Conservation (phyloP, 2,329 filamentous ascomycete genomes). For the Xylaria sp. region DNA sequence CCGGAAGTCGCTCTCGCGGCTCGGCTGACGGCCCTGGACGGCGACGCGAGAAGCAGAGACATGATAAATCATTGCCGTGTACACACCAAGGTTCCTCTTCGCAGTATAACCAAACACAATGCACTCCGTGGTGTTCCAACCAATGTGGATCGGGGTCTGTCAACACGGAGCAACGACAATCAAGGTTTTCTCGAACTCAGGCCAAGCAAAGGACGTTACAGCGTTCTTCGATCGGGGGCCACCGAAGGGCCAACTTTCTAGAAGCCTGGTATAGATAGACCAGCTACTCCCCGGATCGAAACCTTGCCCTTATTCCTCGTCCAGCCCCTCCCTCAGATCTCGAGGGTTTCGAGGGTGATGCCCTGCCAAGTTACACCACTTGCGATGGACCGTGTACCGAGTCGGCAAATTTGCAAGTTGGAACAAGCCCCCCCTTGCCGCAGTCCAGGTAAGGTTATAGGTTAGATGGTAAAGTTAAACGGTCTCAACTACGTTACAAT, state of each 20-base stretch:
- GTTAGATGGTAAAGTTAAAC: not conserved
- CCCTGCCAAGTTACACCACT: conserved; percentile 3
- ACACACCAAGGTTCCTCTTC: conserved; percentile 9
- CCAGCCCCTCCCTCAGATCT: conserved; percentile 6
- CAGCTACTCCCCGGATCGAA: not conserved
- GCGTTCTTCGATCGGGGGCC: conserved; percentile 10
- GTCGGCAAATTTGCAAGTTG: not conserved
- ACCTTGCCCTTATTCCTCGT: conserved; percentile 1
- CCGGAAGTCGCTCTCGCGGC: conserved; percentile 13
- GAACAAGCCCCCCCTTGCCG: not conserved
- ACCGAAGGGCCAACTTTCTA: conserved; percentile 7
- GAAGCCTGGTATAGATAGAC: not conserved
- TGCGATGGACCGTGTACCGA: not conserved
- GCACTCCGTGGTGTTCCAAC: conserved; percentile 18
- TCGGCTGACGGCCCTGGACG: conserved; percentile 30
- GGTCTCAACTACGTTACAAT: conserved; percentile 23
- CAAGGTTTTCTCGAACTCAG: conserved; percentile 15
- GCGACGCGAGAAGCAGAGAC: conserved; percentile 18
- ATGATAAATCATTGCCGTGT: conserved; percentile 25
- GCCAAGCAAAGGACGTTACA: conserved; percentile 1
- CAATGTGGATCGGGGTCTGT: conserved; percentile 21
- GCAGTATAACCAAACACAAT: conserved; percentile 13
- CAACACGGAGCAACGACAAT: conserved; percentile 18
- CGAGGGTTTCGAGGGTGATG: not conserved
- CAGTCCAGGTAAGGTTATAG: not conserved